phyloP scores from a whole-genome alignment of 1,139 yeast genomes.

The Zygosaccharomyces pseudobailii region DNA sequence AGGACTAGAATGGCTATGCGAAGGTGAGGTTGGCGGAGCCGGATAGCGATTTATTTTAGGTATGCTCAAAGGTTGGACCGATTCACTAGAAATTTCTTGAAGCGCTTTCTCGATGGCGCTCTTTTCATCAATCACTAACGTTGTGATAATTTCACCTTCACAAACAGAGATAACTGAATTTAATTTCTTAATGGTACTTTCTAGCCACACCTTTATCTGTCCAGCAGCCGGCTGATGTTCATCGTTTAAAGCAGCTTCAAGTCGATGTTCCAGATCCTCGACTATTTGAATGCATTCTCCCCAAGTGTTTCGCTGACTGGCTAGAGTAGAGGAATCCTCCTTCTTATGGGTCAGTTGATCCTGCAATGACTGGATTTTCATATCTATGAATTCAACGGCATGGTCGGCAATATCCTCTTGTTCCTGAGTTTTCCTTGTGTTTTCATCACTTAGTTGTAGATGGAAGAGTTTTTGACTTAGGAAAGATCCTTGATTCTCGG shows the following conservation, averaged over 20 bases:
- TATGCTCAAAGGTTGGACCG: neutral
- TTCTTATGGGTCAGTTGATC: conserved; percentile 24
- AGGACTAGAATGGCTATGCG: conserved; percentile 13
- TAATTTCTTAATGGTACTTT: conserved; percentile 12
- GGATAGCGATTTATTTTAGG: neutral
- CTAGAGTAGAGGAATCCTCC: conserved; percentile 16
- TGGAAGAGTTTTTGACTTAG: conserved; percentile 7
- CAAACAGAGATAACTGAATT: conserved; percentile 9
- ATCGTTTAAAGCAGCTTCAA: conserved; percentile 11
- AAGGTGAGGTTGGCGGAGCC: conserved; percentile 4
- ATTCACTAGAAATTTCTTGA: conserved; percentile 13
- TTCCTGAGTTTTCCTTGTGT: conserved; percentile 4
- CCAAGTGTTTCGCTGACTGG: conserved; percentile 22
- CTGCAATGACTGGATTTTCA: conserved; percentile 16
- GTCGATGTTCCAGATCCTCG: conserved; percentile 18
- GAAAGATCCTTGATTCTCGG: conserved; percentile 6
- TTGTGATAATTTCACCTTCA: conserved; percentile 9
- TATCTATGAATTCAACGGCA: conserved; percentile 17
- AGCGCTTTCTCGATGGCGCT: conserved; percentile 21
- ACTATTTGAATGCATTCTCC: conserved; percentile 18
- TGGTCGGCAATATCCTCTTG: conserved; percentile 16
- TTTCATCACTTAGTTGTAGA: conserved; percentile 5
- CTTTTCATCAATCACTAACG: conserved; percentile 20
- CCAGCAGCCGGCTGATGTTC: conserved; percentile 5
- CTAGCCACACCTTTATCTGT: conserved; percentile 13